Evolutionary conservation across 78 protist genomes (phyloP).

Genomic region (Dictyostelium firmibasis): DNA sequence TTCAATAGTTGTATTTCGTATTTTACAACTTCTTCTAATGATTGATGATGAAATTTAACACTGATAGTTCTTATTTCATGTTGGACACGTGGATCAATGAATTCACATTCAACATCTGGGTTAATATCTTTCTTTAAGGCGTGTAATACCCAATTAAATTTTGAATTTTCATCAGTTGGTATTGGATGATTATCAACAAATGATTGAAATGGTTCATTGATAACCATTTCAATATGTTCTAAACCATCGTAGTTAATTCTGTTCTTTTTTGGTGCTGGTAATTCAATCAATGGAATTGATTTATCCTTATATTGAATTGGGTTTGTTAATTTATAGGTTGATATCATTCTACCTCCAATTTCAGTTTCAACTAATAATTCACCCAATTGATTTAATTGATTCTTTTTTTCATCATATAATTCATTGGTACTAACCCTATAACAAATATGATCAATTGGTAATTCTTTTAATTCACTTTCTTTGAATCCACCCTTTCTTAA

Average conservation of each 20-base stretch:
- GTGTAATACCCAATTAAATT: not conserved
- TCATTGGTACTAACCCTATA: constrained; percentile 42
- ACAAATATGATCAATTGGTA: constrained; percentile 43
- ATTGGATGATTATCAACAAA: not conserved
- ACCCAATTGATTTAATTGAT: not conserved
- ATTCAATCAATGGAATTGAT: constrained; percentile 8
- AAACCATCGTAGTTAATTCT: constrained; percentile 27
- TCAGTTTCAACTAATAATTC: constrained; percentile 9
- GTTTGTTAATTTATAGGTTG: constrained; percentile 9
- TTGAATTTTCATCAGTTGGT: not conserved
- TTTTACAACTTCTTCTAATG: constrained; percentile 57
- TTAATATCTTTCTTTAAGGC: constrained; percentile 36
- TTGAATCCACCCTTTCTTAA: not conserved
- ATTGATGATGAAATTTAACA: constrained; percentile 64
- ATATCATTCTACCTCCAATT: constrained; percentile 45
- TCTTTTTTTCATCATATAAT: constrained; percentile 9
- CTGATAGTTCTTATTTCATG: constrained; percentile 1
- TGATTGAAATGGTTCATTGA: not conserved
- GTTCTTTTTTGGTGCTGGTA: constrained; percentile 58
- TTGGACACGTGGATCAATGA: constrained; percentile 20
- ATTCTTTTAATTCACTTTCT: not conserved
- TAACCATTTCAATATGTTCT: constrained; percentile 58
- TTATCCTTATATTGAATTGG: constrained; percentile 9
- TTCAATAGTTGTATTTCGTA: constrained; percentile 9
- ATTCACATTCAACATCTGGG: constrained; percentile 57